Conservation (phyloP, 306 rosid species). For the Glycine latifolia region DNA sequence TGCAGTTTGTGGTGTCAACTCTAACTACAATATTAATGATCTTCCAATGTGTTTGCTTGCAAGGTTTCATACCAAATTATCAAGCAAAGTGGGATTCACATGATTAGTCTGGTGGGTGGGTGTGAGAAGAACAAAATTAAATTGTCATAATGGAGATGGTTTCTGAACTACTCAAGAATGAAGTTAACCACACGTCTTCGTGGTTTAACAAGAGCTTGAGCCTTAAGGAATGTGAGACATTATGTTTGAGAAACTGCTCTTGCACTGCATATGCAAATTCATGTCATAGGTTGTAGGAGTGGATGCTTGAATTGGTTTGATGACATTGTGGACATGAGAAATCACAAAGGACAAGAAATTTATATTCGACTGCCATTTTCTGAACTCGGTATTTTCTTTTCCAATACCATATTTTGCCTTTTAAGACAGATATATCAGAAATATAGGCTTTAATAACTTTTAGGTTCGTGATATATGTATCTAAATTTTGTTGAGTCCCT, state of each 20-base stretch:
- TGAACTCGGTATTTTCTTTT: neutral
- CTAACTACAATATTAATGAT: constrained; percentile 3
- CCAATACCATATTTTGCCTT: neutral
- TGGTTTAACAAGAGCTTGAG: constrained; percentile 27
- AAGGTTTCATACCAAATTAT: constrained; percentile 33
- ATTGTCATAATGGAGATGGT: neutral
- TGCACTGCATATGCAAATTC: neutral
- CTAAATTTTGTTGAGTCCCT: too few species aligned
- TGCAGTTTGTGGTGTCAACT: constrained; percentile 14
- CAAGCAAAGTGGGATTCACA: constrained; percentile 27
- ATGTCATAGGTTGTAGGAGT: neutral
- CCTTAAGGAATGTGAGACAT: constrained; percentile 32
- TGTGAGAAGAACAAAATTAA: neutral
- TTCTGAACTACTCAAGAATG: constrained; percentile 17
- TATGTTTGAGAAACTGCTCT: constrained; percentile 36
- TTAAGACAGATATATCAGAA: neutral
- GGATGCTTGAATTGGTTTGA: constrained; percentile 52
- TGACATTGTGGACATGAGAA: constrained; percentile 39
- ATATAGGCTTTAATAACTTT: neutral
- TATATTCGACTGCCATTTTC: neutral
- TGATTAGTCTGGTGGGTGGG: constrained; percentile 27
- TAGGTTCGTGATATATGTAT: too few species aligned
- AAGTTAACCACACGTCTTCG: constrained; percentile 30
- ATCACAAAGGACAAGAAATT: constrained; percentile 5
- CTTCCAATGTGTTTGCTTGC: constrained; percentile 24